Percentiles rank a stretch among this genome's conserved stretches.
Evolutionary conservation across 73 alveolate species (phyloP).

Genomic region (Paramecium sexaurelia): DNA sequence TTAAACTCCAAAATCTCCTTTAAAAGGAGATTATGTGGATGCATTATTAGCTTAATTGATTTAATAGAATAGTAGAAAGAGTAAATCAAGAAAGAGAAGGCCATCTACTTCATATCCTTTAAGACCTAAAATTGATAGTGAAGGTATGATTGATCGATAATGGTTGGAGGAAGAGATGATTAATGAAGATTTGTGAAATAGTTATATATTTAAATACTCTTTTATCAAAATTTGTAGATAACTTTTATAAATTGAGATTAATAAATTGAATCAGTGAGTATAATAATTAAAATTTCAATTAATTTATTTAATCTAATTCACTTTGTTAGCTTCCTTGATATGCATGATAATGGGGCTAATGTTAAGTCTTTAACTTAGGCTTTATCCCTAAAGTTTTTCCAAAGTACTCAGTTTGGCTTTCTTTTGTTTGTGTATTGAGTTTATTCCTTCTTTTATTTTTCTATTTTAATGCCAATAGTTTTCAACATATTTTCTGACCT

Average conservation of each 20-base stretch:
- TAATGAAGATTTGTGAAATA: slow-evolving; percentile 28
- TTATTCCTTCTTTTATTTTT: too few relatives aligned
- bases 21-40: slow-evolving; percentile 36
- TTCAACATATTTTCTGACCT: too few relatives aligned
- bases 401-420: too few relatives aligned
- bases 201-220: not conserved
- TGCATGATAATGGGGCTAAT: too few relatives aligned
- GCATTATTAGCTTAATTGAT: slow-evolving; percentile 49
- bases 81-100: not conserved
- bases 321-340: not conserved
- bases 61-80: slow-evolving; percentile 9
- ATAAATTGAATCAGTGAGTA: not conserved
- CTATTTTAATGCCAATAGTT: too few relatives aligned
- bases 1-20: slow-evolving; percentile 12
- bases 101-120: slow-evolving; percentile 37
- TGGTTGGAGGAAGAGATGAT: slow-evolving; percentile 54
- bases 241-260: not conserved
- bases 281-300: not conserved
- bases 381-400: too few relatives aligned
- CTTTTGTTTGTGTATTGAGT: too few relatives aligned
- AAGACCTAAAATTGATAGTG: slow-evolving; percentile 50
- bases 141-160: slow-evolving; percentile 51
- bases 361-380: too few relatives aligned
- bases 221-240: not conserved
- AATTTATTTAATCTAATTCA: not conserved